Conservation (phyloP, 1,284 basidiomycete species). For the Ceratobasidium sp. region DNA sequence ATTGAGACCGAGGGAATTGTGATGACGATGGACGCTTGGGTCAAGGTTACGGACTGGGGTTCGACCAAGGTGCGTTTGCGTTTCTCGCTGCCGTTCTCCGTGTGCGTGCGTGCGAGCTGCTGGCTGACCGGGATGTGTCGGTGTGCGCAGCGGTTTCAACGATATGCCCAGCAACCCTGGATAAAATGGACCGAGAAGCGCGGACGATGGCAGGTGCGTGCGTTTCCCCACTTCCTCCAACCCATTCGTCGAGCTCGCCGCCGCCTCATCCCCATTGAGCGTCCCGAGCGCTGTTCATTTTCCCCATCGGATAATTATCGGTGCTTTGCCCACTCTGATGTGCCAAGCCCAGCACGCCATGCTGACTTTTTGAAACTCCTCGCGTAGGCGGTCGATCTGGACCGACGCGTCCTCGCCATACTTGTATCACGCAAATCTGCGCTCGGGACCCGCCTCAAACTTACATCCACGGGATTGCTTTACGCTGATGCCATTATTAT, state of each 20-base stretch:
- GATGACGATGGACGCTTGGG: constrained; percentile 34
- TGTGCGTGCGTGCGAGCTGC: no score
- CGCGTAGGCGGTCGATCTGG: constrained; percentile 40
- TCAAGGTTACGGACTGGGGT: constrained; percentile 44
- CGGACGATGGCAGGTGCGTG: constrained; percentile 40
- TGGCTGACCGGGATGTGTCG: not conserved
- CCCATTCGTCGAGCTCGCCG: not conserved
- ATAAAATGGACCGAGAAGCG: constrained; percentile 44
- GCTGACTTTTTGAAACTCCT: not conserved
- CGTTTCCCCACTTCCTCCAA: not conserved
- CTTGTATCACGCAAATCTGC: constrained; percentile 42
- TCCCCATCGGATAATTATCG: constrained; percentile 27
- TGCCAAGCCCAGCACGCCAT: not conserved
- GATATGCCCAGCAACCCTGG: constrained; percentile 39
- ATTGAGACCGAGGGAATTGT: constrained; percentile 38
- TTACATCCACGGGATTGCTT: constrained; percentile 24
- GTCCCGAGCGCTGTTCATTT: not conserved
- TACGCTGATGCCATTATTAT: constrained; percentile 32
- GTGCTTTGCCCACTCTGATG: not conserved
- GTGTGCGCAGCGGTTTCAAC: constrained; percentile 32
- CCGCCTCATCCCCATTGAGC: not conserved
- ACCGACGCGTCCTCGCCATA: constrained; percentile 37
- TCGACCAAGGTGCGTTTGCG: constrained; percentile 43
- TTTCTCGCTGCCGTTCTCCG: not conserved
- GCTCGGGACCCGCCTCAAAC: constrained; percentile 38